Evolutionary conservation across 805 yeast species (phyloP).

Genomic region (Clavispora phyllophila): DNA sequence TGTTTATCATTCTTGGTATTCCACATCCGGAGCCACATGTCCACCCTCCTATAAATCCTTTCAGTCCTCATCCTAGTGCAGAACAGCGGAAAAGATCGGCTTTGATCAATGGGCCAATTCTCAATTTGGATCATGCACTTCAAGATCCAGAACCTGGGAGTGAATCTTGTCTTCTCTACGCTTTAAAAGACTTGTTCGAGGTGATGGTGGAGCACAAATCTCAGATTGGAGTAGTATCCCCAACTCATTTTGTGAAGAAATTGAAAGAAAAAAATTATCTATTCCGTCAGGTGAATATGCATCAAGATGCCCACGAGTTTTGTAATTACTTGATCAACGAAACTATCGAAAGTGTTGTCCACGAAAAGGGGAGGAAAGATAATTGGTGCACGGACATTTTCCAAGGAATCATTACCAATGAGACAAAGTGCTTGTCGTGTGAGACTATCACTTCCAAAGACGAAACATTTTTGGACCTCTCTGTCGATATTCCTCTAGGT

Average conservation of each 20-base stretch:
- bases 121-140: conserved; percentile 71
- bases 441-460: conserved; percentile 76
- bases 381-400: conserved; percentile 67
- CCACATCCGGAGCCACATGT: conserved; percentile 36
- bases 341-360: conserved; percentile 53
- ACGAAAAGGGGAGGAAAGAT: conserved; percentile 22
- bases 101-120: conserved; percentile 70
- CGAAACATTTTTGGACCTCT: conserved; percentile 81
- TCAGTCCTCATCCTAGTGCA: conserved; percentile 40
- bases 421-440: conserved; percentile 85
- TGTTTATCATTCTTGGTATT: conserved; percentile 36
- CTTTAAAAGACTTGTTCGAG: conserved; percentile 83
- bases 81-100: conserved; percentile 81
- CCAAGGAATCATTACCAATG: conserved; percentile 81
- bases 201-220: conserved; percentile 68
- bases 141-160: conserved; percentile 20
- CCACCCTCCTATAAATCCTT: conserved; percentile 32
- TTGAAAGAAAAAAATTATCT: conserved; percentile 78
- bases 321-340: conserved; percentile 77
- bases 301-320: conserved; percentile 98
- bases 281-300: conserved; percentile 83
- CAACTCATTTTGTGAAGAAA: conserved; percentile 65
- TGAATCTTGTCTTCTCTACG: conserved; percentile 38
- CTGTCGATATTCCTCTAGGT: conserved; percentile 75
- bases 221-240: conserved; percentile 79